Conservation (phyloP, 352 stramenopile genomes). For the Globisporangium solare region DNA sequence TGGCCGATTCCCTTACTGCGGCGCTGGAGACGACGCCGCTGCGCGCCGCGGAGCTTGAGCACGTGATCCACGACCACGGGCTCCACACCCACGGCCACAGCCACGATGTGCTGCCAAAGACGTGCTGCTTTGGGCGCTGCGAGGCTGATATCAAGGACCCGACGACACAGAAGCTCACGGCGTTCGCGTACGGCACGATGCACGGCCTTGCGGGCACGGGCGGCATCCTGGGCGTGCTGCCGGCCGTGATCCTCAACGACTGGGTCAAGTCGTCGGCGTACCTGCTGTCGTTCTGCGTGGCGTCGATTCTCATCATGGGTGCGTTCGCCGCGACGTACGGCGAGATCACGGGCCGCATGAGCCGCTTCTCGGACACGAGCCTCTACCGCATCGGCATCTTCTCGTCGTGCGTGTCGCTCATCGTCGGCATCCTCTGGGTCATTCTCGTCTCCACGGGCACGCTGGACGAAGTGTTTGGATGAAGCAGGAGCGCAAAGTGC, state of each 20-base stretch:
- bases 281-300: slow-evolving; percentile 80
- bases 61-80: slow-evolving; percentile 35
- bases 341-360: slow-evolving; percentile 55
- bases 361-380: slow-evolving; percentile 47
- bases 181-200: slow-evolving; percentile 77
- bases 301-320: slow-evolving; percentile 86
- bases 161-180: slow-evolving; percentile 56
- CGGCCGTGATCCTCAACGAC: slow-evolving; percentile 82
- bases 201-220: slow-evolving; percentile 78
- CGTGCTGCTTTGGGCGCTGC: slow-evolving; percentile 37
- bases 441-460: slow-evolving; percentile 60
- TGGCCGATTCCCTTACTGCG: background rate
- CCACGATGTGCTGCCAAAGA: slow-evolving; percentile 1
- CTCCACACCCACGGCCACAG: slow-evolving; percentile 24
- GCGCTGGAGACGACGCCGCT: slow-evolving; percentile 30
- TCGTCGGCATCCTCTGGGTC: slow-evolving; percentile 68
- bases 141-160: slow-evolving; percentile 57
- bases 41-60: slow-evolving; percentile 15
- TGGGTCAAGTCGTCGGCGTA: slow-evolving; percentile 69
- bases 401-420: slow-evolving; percentile 59
- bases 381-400: slow-evolving; percentile 62
- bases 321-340: slow-evolving; percentile 80
- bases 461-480: slow-evolving; percentile 68
- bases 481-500: background rate
- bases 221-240: slow-evolving; percentile 77